Conservation (phyloP, 768 basidiomycete species). For the Mrakia frigida region DNA sequence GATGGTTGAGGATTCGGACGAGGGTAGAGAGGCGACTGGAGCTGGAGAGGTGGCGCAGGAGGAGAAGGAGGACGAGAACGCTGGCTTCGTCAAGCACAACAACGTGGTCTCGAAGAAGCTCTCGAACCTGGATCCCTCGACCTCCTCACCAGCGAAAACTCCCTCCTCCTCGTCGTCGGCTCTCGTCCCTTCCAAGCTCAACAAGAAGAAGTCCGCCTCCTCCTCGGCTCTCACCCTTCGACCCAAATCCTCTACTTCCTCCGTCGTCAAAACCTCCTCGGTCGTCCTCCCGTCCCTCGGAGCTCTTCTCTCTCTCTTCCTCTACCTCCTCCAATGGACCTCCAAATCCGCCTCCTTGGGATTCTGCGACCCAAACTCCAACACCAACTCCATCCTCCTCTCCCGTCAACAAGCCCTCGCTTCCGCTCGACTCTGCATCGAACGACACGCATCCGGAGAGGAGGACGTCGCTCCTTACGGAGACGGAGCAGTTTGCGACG, state of each 20-base stretch:
- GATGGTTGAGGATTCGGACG: conserved; percentile 15
- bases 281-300: conserved; percentile 21
- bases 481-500: conserved; percentile 37
- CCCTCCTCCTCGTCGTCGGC: conserved; percentile 8
- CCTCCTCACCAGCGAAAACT: background rate
- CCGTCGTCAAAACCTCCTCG: conserved; percentile 1
- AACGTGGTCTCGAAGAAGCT: conserved; percentile 23
- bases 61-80: background rate
- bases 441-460: conserved; percentile 33
- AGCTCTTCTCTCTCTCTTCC: conserved; percentile 11
- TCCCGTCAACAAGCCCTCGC: conserved; percentile 32
- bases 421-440: conserved; percentile 36
- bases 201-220: background rate
- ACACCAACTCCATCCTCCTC: conserved; percentile 40
- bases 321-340: conserved; percentile 22
- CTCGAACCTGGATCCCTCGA: background rate
- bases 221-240: background rate
- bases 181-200: background rate
- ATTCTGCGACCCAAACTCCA: conserved; percentile 44
- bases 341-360: conserved; percentile 37
- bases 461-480: conserved; percentile 29
- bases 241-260: conserved; percentile 4
- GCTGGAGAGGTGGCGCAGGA: background rate
- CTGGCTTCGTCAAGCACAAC: conserved; percentile 21
- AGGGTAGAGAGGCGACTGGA: background rate